Base-by-base conservation (phyloP, 208 protist genomes). In the Trypanosoma scelopori region DNA sequence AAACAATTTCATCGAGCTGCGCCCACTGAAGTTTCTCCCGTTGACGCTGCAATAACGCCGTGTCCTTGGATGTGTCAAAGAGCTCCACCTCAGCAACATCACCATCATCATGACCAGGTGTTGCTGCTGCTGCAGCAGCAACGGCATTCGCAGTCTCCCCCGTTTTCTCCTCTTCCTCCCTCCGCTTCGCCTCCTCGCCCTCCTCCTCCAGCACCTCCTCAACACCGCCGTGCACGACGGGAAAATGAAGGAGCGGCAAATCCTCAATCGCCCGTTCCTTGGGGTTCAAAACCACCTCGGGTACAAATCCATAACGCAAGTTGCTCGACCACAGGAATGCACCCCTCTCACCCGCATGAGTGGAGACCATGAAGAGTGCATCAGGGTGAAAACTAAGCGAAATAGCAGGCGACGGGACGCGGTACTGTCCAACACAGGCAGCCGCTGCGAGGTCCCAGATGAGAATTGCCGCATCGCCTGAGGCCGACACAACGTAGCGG, bases 251-350 rank as follows among this genome's bases (percentile, higher is more conserved):
- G 43, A 79, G 80, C 28, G 85, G 81, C 37, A 95, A 60, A 23
- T 73, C 46, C 48, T 84, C 84, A 50, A 79, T 65, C 23, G 58
- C 42, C 16, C 71, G 62, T 20, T 50, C 58, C 71, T 81, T 78
- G 1, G 86, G 85, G 12, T 69, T 51, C 25, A 30, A 41, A 37
- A 93, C 76, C 50, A 95, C 85, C 65, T 95, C 87, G 0, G 91
- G 86, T 13, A 89, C 87, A 65, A 85, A 89, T 18, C 91, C 91
- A 66, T 96, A 96, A 68, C 87, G 87, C 43, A 96, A 72, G 74
- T 93, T 91, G 73, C 93, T 96, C 22, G 83, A 78, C 91, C 91
- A 96, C 49, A 94, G 58, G 49, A 91, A 91, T 15, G 84, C 79
- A 18, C 91, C 91, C 41, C 82, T 76, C 73, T 96, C 84, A 22